A percentile compares a stretch with the other conserved stretches of the same genome.
Evolutionary conservation across 2,329 filamentous ascomycete species (phyloP).

Genomic region (Fonsecaea nubica): DNA sequence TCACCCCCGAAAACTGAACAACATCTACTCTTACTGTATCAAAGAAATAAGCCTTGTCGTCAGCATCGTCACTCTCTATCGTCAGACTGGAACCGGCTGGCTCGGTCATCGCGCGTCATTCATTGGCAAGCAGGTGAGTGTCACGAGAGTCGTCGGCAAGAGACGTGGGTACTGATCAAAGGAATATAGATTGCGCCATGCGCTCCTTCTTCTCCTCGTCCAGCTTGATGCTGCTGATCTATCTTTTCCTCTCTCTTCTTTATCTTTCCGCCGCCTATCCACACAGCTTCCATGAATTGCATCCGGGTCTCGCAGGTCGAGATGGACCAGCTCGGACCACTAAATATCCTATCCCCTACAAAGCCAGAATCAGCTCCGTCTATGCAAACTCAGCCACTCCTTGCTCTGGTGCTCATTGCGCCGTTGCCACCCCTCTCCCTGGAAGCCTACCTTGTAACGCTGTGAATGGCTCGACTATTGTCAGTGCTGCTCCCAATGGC

Average conservation of each 20-base stretch:
- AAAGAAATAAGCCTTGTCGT: neutral
- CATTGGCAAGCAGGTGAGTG: constrained; percentile 11
- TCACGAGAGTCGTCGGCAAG: neutral
- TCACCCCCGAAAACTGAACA: neutral
- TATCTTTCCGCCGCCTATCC: constrained; percentile 12
- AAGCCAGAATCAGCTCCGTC: constrained; percentile 9
- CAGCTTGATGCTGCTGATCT: constrained; percentile 35
- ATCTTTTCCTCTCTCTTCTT: constrained; percentile 14
- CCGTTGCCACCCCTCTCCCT: constrained; percentile 12
- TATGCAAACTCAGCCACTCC: constrained; percentile 17
- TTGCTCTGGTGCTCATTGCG: constrained; percentile 20
- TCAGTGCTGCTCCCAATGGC: constrained; percentile 16
- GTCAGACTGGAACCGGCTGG: constrained; percentile 13
- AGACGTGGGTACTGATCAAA: constrained; percentile 7
- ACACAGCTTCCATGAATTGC: constrained; percentile 16
- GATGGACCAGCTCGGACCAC: constrained; percentile 17
- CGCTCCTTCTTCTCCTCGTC: constrained; percentile 9
- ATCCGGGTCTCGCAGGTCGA: constrained; percentile 25
- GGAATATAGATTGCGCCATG: constrained; percentile 23
- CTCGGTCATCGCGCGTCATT: constrained; percentile 9
- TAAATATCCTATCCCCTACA: constrained; percentile 25
- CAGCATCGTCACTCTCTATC: constrained; percentile 8
- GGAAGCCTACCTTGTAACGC: constrained; percentile 34
- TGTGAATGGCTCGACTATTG: constrained; percentile 38
- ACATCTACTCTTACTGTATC: neutral